phyloP scores from a whole-genome alignment of 2,329 filamentous ascomycete species.

The Pseudocercospora vitis region DNA sequence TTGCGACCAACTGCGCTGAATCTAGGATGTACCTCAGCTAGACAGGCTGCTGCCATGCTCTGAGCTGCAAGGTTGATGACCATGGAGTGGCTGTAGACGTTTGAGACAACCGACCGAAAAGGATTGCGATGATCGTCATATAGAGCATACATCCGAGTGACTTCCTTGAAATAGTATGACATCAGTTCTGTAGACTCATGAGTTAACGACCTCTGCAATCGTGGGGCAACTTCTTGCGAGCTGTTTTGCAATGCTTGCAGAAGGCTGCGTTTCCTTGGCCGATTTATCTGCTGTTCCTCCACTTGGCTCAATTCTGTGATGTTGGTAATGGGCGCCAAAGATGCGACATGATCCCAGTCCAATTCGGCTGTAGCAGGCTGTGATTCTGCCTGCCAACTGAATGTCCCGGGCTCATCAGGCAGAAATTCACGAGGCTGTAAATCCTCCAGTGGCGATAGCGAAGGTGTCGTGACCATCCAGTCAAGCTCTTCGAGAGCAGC shows the following conservation, averaged over 20 bases:
- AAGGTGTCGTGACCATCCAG: neutral
- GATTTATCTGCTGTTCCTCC: neutral
- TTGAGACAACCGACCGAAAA: slow-evolving; percentile 26
- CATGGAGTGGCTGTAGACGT: slow-evolving; percentile 23
- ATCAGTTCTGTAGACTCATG: slow-evolving; percentile 25
- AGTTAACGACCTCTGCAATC: slow-evolving; percentile 17
- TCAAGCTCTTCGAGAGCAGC: neutral
- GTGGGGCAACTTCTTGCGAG: slow-evolving; percentile 9
- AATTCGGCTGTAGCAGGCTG: neutral
- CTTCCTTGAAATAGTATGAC: slow-evolving; percentile 27
- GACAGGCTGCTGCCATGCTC: slow-evolving; percentile 30
- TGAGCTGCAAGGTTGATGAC: slow-evolving; percentile 27
- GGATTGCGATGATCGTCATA: slow-evolving; percentile 25
- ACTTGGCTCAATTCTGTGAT: neutral
- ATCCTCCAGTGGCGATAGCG: neutral
- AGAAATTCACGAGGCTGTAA: neutral
- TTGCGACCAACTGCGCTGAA: slow-evolving; percentile 28
- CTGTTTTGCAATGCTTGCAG: slow-evolving; percentile 20
- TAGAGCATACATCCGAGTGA: slow-evolving; percentile 24
- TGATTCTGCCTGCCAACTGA: neutral
- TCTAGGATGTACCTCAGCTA: slow-evolving; percentile 28
- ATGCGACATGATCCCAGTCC: neutral
- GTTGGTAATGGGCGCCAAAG: neutral
- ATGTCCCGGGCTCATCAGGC: neutral
- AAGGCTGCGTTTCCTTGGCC: slow-evolving; percentile 12